Conservation (phyloP, 116 monocot genomes). For the Thalassia testudinum region DNA sequence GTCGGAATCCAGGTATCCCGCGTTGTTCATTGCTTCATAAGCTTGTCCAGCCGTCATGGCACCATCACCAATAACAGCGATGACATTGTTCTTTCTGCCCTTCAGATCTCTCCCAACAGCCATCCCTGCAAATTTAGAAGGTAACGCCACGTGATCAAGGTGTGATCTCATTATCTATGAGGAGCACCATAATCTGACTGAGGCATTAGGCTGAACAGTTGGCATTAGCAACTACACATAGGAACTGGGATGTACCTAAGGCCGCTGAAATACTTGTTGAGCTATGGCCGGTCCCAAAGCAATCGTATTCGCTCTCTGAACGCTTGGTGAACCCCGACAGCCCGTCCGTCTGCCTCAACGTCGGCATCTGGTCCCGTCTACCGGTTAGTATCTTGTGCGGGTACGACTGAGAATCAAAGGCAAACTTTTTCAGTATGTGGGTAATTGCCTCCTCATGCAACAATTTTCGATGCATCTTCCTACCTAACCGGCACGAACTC, state of each 20-base stretch:
- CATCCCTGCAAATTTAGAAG: conserved; percentile 43
- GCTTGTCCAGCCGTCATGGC: conserved; percentile 97
- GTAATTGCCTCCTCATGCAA: no score
- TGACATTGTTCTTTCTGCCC: conserved; percentile 75
- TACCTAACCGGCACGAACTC: no score
- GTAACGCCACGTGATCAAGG: neutral
- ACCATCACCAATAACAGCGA: conserved; percentile 90
- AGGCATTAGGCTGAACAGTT: no score
- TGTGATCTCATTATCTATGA: no score
- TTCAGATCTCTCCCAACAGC: conserved; percentile 83
- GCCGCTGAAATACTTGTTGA: conserved; percentile 95
- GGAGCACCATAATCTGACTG: no score
- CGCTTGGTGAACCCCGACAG: conserved; percentile 87
- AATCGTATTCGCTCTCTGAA: conserved; percentile 72
- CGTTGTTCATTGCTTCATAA: conserved; percentile 98
- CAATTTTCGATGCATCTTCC: no score
- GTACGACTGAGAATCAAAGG: conserved; percentile 39
- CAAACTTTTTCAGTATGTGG: neutral
- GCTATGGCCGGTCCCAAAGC: conserved; percentile 87
- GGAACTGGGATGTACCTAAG: conserved; percentile 29
- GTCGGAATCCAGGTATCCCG: conserved; percentile 85
- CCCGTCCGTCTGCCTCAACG: conserved; percentile 76
- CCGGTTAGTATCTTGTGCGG: conserved; percentile 94
- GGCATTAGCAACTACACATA: no score
- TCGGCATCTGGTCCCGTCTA: conserved; percentile 75